Evolutionary conservation across 345 rosid genomes (phyloP).

Genomic region (Adansonia digitata): DNA sequence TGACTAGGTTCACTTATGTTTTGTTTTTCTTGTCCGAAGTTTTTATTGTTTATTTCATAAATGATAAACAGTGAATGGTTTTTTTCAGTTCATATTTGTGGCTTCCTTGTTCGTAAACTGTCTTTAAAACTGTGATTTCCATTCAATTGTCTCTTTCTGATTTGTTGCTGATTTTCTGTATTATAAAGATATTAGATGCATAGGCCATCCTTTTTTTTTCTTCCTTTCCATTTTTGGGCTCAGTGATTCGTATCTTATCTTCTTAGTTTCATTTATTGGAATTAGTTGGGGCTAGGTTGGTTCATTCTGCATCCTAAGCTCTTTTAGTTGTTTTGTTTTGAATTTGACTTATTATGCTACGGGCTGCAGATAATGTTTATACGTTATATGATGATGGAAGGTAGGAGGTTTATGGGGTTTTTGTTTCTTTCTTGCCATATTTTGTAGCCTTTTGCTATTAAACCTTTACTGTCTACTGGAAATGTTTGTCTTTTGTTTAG

Average conservation of each 20-base stretch:
- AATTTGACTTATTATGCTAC: not conserved
- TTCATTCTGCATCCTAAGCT: not conserved
- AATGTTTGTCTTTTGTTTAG: not conserved
- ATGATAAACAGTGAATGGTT: not conserved
- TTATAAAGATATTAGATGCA: not conserved
- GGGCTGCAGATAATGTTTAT: not conserved
- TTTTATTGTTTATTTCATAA: not conserved
- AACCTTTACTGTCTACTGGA: not conserved
- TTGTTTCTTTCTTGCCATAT: not conserved
- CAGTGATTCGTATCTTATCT: not conserved
- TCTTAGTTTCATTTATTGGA: not conserved
- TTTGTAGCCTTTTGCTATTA: not conserved
- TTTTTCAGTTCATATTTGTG: not conserved
- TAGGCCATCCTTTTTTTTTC: not conserved
- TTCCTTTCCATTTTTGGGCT: not conserved
- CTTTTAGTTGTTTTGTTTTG: not conserved
- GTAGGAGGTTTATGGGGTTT: not conserved
- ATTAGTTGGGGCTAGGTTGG: not conserved
- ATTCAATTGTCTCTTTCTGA: slow-evolving; percentile 1
- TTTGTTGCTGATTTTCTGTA: not conserved
- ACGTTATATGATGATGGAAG: not conserved
- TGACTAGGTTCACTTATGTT: not conserved
- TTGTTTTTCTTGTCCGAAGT: not conserved
- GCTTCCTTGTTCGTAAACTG: not conserved
- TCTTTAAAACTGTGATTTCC: not conserved